phyloP scores from a whole-genome alignment of 768 basidiomycete genomes.

The Termitomyces sp. region DNA sequence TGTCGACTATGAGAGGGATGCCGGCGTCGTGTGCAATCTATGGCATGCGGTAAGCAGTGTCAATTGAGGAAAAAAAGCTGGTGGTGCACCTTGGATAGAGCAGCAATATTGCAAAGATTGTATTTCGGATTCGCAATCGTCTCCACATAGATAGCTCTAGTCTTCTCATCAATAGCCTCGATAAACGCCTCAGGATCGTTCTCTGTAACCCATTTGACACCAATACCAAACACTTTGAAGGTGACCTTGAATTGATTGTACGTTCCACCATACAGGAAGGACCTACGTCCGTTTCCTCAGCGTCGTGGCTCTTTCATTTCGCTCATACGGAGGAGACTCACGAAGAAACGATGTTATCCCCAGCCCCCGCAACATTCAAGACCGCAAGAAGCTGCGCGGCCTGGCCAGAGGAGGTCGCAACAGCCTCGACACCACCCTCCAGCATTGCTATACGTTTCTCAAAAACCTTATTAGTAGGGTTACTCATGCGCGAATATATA shows the following conservation, averaged over 20 bases:
- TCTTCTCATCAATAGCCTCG: slow-evolving; percentile 71
- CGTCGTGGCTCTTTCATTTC: too few relatives aligned
- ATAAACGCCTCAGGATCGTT: slow-evolving; percentile 57
- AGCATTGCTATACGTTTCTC: slow-evolving; percentile 77
- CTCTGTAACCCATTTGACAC: slow-evolving; percentile 61
- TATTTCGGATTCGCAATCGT: slow-evolving; percentile 79
- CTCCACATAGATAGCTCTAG: slow-evolving; percentile 75
- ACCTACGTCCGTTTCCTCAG: slow-evolving; percentile 28
- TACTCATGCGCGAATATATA: slow-evolving; percentile 69
- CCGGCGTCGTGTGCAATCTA: slow-evolving; percentile 68
- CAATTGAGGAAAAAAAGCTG: background rate
- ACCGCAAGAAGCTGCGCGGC: slow-evolving; percentile 77
- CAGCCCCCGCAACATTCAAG: slow-evolving; percentile 51
- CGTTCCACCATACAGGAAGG: slow-evolving; percentile 72
- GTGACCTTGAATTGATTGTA: slow-evolving; percentile 79
- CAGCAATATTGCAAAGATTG: slow-evolving; percentile 59
- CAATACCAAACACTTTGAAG: slow-evolving; percentile 67
- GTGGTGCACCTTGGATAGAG: slow-evolving; percentile 56
- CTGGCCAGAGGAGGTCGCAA: slow-evolving; percentile 74
- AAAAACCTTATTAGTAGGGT: slow-evolving; percentile 71
- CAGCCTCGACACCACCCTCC: slow-evolving; percentile 76
- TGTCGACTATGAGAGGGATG: slow-evolving; percentile 80
- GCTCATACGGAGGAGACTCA: slow-evolving; percentile 26
- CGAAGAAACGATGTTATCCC: slow-evolving; percentile 81
- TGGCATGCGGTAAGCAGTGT: background rate